Evolutionary conservation across 768 basidiomycete species (phyloP), one percentile per base, ranked within the genome.

Genomic region (Termitomyces sp.): DNA sequence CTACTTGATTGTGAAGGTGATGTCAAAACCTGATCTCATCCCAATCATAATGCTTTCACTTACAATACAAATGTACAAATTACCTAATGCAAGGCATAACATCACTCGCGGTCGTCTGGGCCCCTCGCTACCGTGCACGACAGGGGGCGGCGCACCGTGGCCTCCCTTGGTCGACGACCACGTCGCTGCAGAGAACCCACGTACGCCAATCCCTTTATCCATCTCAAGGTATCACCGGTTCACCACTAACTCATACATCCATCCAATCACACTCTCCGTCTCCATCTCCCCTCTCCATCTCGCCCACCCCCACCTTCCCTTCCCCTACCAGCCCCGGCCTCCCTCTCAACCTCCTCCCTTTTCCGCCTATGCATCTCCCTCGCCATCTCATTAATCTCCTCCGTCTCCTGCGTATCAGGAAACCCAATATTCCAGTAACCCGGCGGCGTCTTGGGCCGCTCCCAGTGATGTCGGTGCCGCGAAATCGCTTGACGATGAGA

Each of bases 391-490:
- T 96, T 96, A 65, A 96, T 94, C 56, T 79, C 79, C 49, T 77
- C 80, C 16, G 84, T 86, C 67, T 92, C 84, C 70, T 95, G 94
- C 4, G 94, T 95, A 63, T 79, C 77, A 1, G 95, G 95, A 69
- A 98, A 95, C 1, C 89, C 93, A 58, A 95, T 94, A 57, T 87
- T 79, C 91, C 93, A 95, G 72, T 91, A 96, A 16, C 84, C 86
- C 0, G 92, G 93, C 12, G 95, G 95, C 1, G 92, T 94, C 52
- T 77, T 80, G 1, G 86, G 79, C 49, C 84, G 79, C 32, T 77
- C 78, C 90, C 89, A 93, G 20, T 85, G 79, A 59, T 85, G 79
- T 16, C 88, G 79, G 69, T 92, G 90, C 33, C 87, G 79, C 40
- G 88, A 91, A 52, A 92, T 86, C 7, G 77, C 73, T 61, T 89